Evolutionary conservation across 2,329 filamentous ascomycete genomes (phyloP), one percentile per base, ranked within the genome.

Genomic region (Penicillium concentricum): DNA sequence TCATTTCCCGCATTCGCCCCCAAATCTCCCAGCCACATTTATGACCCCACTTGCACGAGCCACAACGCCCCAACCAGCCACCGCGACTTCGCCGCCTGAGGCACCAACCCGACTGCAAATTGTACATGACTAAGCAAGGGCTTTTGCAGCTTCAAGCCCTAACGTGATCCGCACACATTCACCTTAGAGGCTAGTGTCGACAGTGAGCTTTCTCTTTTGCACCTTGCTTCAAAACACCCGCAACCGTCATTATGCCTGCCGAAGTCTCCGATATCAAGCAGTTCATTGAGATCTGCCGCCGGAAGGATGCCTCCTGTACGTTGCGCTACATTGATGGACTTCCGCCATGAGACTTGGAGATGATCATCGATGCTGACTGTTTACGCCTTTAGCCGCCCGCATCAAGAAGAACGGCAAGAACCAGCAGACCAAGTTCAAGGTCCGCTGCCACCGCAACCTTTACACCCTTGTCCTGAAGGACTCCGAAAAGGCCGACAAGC

Each of bases 271-370:
- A 97, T 80, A 97, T 97, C 87, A 97, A 99, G 79, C 79, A 96
- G 87, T 99, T 99, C 91, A 96, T 99, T 81, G 94, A 97, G 89
- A 96, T 99, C 87, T 96, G 91, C 88, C 90, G 93, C 82, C 90
- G 94, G 81, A 96, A 96, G 86, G 95, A 99, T 88, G 94, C 94
- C 79, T 95, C 90, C 79, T 96, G 94, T 99, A 90, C 76, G 92
- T 92, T 59, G 59, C 52, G 38, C 51, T 56, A n/a, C 34, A 41
- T 37, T 52, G 61, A 61, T 51, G 46, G 44, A 41, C 22, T 15
- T 30, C 44, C 53, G 26, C 49, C 30, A 30, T 56, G 42, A 41
- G 50, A 18, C 38, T 52, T 48, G 28, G 43, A 42, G 51, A 41
- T 43, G 35, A 43, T 41, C 26, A 48, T 54, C 42, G 51, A 55